Conservation (phyloP, 352 stramenopile species). For the Pythium myriotylum region DNA sequence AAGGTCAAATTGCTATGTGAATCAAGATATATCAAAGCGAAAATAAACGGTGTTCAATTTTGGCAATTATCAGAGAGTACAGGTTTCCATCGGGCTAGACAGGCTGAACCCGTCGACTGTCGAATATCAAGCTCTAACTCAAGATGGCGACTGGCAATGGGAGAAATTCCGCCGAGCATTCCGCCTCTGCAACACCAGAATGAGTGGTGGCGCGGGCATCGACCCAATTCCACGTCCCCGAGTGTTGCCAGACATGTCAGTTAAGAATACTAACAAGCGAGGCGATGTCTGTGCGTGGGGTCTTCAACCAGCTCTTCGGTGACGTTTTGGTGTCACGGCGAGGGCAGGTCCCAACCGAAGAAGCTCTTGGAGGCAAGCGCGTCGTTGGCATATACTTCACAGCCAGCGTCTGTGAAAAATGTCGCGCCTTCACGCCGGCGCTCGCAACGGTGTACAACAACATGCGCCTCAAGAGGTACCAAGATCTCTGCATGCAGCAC, state of each 20-base stretch:
- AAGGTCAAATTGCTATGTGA: too few species aligned
- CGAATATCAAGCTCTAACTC: constrained; percentile 16
- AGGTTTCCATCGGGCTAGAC: not conserved
- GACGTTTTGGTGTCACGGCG: constrained; percentile 40
- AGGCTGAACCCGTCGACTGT: constrained; percentile 14
- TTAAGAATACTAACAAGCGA: too few species aligned
- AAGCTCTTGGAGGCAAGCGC: constrained; percentile 47
- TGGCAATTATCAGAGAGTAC: not conserved
- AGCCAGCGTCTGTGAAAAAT: constrained; percentile 47
- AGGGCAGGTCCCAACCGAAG: constrained; percentile 36
- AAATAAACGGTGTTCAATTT: too few species aligned
- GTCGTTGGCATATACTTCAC: constrained; percentile 68
- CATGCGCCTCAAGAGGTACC: constrained; percentile 56
- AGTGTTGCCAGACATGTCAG: too few species aligned
- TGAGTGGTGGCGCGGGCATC: not conserved
- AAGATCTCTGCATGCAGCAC: constrained; percentile 48
- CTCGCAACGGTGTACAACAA: constrained; percentile 60
- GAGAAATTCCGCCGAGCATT: too few species aligned
- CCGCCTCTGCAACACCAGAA: constrained; percentile 7
- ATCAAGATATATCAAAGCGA: too few species aligned
- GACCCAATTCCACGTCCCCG: too few species aligned
- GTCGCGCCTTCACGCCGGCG: constrained; percentile 56
- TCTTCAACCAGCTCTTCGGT: constrained; percentile 14
- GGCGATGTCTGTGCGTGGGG: not conserved
- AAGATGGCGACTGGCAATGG: not conserved